These are phyloP conservation scores for Apiotrichum domesticum DNA, from an alignment of 1,284 basidiomycete genomes.

Conservation along the genomic window DNA sequence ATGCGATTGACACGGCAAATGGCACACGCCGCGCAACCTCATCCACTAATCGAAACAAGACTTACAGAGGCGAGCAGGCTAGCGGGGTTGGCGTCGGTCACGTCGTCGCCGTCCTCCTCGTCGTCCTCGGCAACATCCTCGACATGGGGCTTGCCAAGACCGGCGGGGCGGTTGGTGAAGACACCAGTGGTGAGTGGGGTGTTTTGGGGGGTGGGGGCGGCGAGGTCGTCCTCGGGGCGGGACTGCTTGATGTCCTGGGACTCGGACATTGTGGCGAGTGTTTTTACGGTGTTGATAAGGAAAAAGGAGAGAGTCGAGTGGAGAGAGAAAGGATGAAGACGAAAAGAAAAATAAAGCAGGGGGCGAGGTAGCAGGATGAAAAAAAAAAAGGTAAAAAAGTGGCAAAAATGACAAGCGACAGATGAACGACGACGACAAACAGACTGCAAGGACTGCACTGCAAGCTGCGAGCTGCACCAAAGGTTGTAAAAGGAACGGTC, in stretches of 20 bases:
- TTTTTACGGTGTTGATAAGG: not conserved
- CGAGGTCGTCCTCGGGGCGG: slow-evolving; percentile 30
- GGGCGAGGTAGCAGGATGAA: too few species aligned
- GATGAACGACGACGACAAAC: too few species aligned
- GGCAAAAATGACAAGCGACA: too few species aligned
- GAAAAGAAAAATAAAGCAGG: not conserved
- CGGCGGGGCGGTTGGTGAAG: slow-evolving; percentile 55
- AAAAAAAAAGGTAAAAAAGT: too few species aligned
- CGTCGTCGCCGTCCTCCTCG: slow-evolving; percentile 49
- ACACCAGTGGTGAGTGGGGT: slow-evolving; percentile 67
- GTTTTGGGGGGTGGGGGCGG: slow-evolving; percentile 73
- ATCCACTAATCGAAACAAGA: slow-evolving; percentile 4
- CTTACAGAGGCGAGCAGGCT: slow-evolving; percentile 45
- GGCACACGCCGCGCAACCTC: not conserved
- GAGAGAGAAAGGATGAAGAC: not conserved
- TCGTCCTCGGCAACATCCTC: slow-evolving; percentile 58
- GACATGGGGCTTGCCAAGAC: slow-evolving; percentile 64
- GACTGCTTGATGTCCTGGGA: slow-evolving; percentile 34
- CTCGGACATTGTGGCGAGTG: slow-evolving; percentile 30
- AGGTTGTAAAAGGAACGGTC: too few species aligned
- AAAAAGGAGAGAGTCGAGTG: not conserved
- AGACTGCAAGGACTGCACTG: too few species aligned
- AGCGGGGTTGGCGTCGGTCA: slow-evolving; percentile 46
- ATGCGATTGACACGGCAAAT: not conserved
- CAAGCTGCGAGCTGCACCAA: too few species aligned